Conservation (phyloP, 2,329 filamentous ascomycete genomes). For the Capronia epimyces region DNA sequence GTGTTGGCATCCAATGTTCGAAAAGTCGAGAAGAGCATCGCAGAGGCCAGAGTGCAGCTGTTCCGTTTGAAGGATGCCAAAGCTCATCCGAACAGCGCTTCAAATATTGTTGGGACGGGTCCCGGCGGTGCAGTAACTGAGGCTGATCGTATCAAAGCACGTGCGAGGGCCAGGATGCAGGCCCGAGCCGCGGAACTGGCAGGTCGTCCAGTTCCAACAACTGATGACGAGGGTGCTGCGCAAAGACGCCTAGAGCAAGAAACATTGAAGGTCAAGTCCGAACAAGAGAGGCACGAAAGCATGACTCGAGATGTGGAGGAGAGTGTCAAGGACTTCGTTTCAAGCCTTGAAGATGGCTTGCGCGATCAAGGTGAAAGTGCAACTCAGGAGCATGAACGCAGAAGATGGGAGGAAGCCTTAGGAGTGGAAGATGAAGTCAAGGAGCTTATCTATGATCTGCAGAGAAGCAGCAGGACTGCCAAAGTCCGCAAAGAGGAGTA, state of each 20-base stretch:
- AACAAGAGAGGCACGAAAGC: conserved; percentile 88
- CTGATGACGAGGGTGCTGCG: conserved; percentile 68
- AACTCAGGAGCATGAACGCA: conserved; percentile 78
- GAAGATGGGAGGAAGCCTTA: conserved; percentile 91
- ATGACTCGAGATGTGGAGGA: conserved; percentile 98
- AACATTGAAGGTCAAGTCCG: conserved; percentile 69
- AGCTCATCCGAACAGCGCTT: conserved; percentile 73
- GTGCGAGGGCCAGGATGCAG: conserved; percentile 98
- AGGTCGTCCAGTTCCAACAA: conserved; percentile 69
- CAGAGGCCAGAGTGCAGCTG: conserved; percentile 82
- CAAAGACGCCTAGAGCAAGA: conserved; percentile 86
- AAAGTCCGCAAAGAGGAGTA: conserved; percentile 61
- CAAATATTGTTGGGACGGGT: conserved; percentile 82
- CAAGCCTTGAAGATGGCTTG: conserved; percentile 76
- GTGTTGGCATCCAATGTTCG: conserved; percentile 88
- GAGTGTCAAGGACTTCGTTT: conserved; percentile 82
- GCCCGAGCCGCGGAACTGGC: conserved; percentile 88
- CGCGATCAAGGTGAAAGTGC: conserved; percentile 73
- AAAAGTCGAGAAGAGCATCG: conserved; percentile 83
- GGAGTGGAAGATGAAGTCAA: conserved; percentile 95
- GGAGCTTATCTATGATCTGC: conserved; percentile 96
- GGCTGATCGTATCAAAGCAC: conserved; percentile 86
- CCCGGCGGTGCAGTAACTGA: conserved; percentile 88
- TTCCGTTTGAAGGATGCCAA: conserved; percentile 94
- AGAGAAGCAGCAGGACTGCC: conserved; percentile 74